These are phyloP conservation scores for Heterobasidion occidentale DNA, from an alignment of 1,284 basidiomycete species.

Conservation along the genomic window DNA sequence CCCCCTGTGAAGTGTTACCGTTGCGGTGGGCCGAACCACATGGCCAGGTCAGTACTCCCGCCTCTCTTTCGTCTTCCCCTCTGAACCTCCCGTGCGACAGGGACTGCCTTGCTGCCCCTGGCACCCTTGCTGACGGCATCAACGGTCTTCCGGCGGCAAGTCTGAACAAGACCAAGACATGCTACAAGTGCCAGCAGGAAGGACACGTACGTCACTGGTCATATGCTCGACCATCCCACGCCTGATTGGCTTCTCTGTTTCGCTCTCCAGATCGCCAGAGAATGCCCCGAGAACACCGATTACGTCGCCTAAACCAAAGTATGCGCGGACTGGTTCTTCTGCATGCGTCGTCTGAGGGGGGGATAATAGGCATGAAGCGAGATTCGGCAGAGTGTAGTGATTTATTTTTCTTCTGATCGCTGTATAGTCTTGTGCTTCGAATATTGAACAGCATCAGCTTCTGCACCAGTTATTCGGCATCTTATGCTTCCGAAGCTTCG, in stretches of 20 bases:
- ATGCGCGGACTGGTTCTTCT: neutral
- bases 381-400: no score
- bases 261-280: constrained; percentile 58
- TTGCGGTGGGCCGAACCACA: constrained; percentile 77
- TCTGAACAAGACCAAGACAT: constrained; percentile 63
- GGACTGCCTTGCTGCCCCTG: constrained; percentile 72
- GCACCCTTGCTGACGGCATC: constrained; percentile 39
- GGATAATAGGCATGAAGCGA: no score
- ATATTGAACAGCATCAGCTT: neutral
- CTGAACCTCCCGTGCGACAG: constrained; percentile 23
- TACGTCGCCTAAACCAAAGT: constrained; percentile 12
- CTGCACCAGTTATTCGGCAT: neutral
- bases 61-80: neutral
- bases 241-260: neutral
- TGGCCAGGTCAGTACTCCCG: constrained; percentile 51
- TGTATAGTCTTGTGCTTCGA: constrained; percentile 10
- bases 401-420: neutral
- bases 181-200: constrained; percentile 80
- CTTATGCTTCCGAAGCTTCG: neutral
- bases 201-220: constrained; percentile 58
- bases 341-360: neutral
- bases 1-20: constrained; percentile 79
- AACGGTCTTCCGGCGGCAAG: constrained; percentile 22
- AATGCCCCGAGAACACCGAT: constrained; percentile 59
- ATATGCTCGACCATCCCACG: neutral